Evolutionary conservation across 148 eudicot genomes (phyloP), one percentile per base, ranked within the genome.

Genomic region (Rhododendron williamsianum): DNA sequence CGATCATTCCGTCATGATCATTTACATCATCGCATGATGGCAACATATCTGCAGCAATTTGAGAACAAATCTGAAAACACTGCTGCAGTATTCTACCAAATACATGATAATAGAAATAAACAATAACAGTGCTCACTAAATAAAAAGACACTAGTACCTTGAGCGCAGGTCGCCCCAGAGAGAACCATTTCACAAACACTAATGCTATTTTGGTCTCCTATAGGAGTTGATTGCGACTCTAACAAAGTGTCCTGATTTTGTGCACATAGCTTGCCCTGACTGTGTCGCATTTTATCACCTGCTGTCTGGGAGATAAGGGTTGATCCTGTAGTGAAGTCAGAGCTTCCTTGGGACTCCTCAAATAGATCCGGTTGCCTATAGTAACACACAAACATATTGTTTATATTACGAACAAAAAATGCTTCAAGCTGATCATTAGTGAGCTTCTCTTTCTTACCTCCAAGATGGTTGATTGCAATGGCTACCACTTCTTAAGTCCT

Each of bases 251-350:
- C 94, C 45, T 91, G 94, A 80, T 89, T 89, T 73, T 82, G 80
- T 74, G 89, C 85, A 84, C 90, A 88, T 82, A 88, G 82, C 87
- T 92, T 94, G 71, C 87, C 81, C 88, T 92, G 92, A 82, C 80
- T 87, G 49, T 87, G 91, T 82, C 90, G 95, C 27, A 88, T 84
- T 84, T 87, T 91, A 83, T 93, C 92, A 90, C 88, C 89, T 63
- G 91, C 90, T 46, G 84, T 49, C 84, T 86, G 87, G 76, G 92
- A 86, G 82, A 88, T 83, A 69, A 89, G 58, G 74, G 92, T 91
- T 84, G 98, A 94, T 52, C 93, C 98, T 15, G 94, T 91, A 89
- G 98, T 95, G 60, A 91, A 91, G 83, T 95, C 98, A 10, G 99
- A 94, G 91, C 95, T 92, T 85, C 93, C 91, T 45, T 95, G 91